A percentile compares a stretch with the other conserved stretches of the same genome.
Evolutionary conservation across 306 rosid species (phyloP).

Genomic region (Corylus avellana): DNA sequence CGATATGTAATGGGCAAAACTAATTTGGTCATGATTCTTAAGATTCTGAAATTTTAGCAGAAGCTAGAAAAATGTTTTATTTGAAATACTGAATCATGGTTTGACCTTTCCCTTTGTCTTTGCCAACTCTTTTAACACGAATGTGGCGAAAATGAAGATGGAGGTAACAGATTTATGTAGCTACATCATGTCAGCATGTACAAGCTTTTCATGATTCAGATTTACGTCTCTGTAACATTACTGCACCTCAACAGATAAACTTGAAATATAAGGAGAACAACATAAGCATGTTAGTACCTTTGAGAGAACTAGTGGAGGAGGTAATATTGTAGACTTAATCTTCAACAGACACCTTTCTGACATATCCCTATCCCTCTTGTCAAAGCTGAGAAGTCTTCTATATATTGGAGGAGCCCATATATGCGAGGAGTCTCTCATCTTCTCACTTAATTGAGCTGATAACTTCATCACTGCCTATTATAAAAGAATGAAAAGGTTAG

Average conservation of each 20-base stretch:
- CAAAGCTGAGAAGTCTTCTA: conserved; percentile 78
- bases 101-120: background rate
- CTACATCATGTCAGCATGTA: background rate
- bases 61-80: background rate
- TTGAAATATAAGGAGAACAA: background rate
- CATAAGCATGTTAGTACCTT: conserved; percentile 47
- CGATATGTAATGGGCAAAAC: background rate
- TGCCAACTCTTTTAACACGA: too few relatives aligned
- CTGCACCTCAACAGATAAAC: background rate
- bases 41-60: background rate
- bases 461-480: conserved; percentile 70
- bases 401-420: conserved; percentile 78
- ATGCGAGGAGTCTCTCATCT: conserved; percentile 67
- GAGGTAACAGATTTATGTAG: background rate
- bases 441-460: conserved; percentile 49
- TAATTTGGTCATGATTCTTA: background rate
- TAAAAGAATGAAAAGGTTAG: conserved; percentile 18
- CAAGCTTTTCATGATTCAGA: conserved; percentile 12
- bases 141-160: background rate
- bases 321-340: conserved; percentile 59
- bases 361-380: conserved; percentile 83
- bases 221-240: conserved; percentile 3
- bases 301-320: conserved; percentile 69
- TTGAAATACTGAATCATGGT: background rate
- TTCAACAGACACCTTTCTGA: conserved; percentile 78